Conservation (phyloP, 2,329 filamentous ascomycete species). For the Emergomyces orientalis region DNA sequence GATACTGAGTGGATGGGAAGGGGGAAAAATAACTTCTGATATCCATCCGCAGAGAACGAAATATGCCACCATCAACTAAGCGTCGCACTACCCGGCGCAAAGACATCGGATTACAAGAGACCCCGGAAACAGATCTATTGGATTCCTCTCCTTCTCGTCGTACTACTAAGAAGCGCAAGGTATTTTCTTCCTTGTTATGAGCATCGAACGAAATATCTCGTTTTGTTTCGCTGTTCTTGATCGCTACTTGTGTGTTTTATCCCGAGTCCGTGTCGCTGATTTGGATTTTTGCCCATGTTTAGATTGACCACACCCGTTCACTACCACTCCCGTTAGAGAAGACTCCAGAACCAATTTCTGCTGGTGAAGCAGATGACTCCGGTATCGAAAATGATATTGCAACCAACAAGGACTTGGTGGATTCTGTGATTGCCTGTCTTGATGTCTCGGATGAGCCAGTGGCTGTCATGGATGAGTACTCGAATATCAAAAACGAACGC, state of each 20-base stretch:
- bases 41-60: slow-evolving; percentile 5
- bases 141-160: slow-evolving; percentile 41
- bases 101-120: slow-evolving; percentile 37
- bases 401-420: slow-evolving; percentile 37
- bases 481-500: slow-evolving; percentile 34
- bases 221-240: neutral
- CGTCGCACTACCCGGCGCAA: slow-evolving; percentile 40
- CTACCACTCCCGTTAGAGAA: slow-evolving; percentile 26
- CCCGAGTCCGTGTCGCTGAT: neutral
- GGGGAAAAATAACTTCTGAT: neutral
- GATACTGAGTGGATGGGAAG: neutral
- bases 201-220: neutral
- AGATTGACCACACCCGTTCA: slow-evolving; percentile 26
- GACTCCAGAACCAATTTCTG: slow-evolving; percentile 28
- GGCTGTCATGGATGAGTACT: slow-evolving; percentile 37
- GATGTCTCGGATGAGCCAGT: slow-evolving; percentile 36
- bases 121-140: slow-evolving; percentile 37
- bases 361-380: slow-evolving; percentile 34
- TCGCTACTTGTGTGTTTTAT: neutral
- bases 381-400: slow-evolving; percentile 34
- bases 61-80: slow-evolving; percentile 36
- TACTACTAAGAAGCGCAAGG: slow-evolving; percentile 41
- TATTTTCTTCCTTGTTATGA: slow-evolving; percentile 20
- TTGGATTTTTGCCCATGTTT: slow-evolving; percentile 4
- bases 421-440: slow-evolving; percentile 41